Evolutionary conservation across 257 asterid species (phyloP).

Genomic region (Capsicum baccatum): DNA sequence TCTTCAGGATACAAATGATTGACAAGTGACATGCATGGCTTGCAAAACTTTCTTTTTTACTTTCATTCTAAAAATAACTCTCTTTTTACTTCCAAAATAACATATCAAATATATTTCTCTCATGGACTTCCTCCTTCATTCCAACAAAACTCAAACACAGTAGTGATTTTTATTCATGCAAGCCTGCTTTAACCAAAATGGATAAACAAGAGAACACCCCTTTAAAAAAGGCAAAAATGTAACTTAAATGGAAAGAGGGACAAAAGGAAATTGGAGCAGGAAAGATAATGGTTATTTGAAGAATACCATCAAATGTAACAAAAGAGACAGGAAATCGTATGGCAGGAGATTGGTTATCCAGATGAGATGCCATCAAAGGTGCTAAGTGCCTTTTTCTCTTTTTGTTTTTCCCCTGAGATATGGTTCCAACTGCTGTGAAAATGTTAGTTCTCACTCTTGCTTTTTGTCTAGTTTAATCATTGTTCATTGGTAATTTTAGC

Average conservation of each 20-base stretch:
- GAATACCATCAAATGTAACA: background rate
- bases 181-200: background rate
- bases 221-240: background rate
- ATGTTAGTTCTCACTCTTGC: background rate
- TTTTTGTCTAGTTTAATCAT: background rate
- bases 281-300: background rate
- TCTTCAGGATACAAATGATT: background rate
- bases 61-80: too few relatives aligned
- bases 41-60: background rate
- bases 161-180: background rate
- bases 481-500: background rate
- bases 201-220: background rate
- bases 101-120: background rate
- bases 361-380: background rate
- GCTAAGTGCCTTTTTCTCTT: background rate
- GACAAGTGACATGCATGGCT: background rate
- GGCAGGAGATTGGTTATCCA: background rate
- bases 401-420: background rate
- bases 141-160: background rate
- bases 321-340: background rate
- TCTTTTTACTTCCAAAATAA: background rate
- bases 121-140: background rate
- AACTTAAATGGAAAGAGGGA: background rate
- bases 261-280: background rate
- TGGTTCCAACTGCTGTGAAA: background rate